A percentile compares a stretch with the other conserved stretches of the same genome.
Conservation (phyloP, 805 yeast genomes). For the Candida endomychidarum region DNA sequence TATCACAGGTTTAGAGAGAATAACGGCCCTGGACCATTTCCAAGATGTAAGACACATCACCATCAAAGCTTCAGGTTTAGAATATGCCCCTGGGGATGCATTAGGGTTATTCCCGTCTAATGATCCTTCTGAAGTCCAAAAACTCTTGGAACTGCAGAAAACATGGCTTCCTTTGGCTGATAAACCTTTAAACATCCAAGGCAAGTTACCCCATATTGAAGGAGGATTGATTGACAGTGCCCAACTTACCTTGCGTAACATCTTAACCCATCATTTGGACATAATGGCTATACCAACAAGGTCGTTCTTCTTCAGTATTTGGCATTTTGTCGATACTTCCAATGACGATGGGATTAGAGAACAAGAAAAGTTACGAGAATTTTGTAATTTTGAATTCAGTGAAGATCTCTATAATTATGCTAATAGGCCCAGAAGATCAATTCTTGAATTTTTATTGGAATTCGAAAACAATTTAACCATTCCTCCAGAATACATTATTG, state of each 20-base stretch:
- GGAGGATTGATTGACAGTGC: constrained; percentile 58
- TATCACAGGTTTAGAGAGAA: constrained; percentile 51
- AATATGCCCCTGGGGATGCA: constrained; percentile 78
- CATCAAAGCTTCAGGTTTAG: constrained; percentile 34
- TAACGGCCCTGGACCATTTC: constrained; percentile 74
- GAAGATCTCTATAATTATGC: constrained; percentile 89
- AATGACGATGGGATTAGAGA: constrained; percentile 69
- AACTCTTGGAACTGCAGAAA: constrained; percentile 63
- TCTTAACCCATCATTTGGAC: constrained; percentile 80
- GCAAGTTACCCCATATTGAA: constrained; percentile 40
- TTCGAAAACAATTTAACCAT: constrained; percentile 68
- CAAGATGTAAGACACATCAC: constrained; percentile 80
- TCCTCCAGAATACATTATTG: constrained; percentile 75
- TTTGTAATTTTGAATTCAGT: constrained; percentile 66
- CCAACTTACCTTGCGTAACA: constrained; percentile 62
- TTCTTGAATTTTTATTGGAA: constrained; percentile 80
- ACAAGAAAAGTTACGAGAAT: constrained; percentile 70
- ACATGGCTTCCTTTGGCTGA: constrained; percentile 75
- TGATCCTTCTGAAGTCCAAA: constrained; percentile 59
- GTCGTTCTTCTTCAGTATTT: constrained; percentile 69
- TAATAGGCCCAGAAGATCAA: constrained; percentile 87
- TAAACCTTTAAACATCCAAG: constrained; percentile 41
- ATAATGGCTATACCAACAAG: constrained; percentile 80
- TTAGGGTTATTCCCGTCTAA: constrained; percentile 75
- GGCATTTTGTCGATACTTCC: constrained; percentile 58